Evolutionary conservation across 1,284 basidiomycete genomes (phyloP).

Genomic region (Apiotrichum mycotoxinovorans): DNA sequence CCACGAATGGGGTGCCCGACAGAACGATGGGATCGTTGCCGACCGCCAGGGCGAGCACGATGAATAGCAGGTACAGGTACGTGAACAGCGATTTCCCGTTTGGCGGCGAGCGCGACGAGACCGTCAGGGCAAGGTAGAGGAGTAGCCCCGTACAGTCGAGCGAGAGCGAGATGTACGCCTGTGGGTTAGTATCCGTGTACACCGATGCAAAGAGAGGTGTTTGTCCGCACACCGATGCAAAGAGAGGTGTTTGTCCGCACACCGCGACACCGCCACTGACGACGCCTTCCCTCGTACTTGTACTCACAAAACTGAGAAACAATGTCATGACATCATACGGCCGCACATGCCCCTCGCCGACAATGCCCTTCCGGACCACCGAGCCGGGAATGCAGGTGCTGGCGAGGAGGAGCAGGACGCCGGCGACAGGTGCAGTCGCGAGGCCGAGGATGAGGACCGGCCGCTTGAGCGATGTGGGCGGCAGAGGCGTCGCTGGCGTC

Average conservation of each 20-base stretch:
- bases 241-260: too few species aligned
- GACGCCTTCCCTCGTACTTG: too few species aligned
- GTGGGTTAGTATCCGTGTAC: not conserved
- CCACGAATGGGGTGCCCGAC: conserved; percentile 74
- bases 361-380: conserved; percentile 65
- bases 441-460: conserved; percentile 59
- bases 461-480: not conserved
- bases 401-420: conserved; percentile 73
- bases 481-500: not conserved
- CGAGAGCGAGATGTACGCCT: conserved; percentile 90
- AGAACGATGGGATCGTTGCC: conserved; percentile 89
- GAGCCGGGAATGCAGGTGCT: conserved; percentile 65
- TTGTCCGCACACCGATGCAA: too few species aligned
- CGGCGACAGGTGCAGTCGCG: conserved; percentile 70
- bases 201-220: too few species aligned
- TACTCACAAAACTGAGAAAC: conserved; percentile 71
- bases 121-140: conserved; percentile 80
- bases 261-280: too few species aligned
- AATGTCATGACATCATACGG: conserved; percentile 92
- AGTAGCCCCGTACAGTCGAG: conserved; percentile 82
- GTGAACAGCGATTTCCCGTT: conserved; percentile 66
- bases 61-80: conserved; percentile 76
- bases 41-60: conserved; percentile 70
- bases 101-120: conserved; percentile 68
- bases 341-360: conserved; percentile 62